A percentile compares a stretch with the other conserved stretches of the same genome.
Conservation (phyloP, 805 yeast species). For the Candida ficus region DNA sequence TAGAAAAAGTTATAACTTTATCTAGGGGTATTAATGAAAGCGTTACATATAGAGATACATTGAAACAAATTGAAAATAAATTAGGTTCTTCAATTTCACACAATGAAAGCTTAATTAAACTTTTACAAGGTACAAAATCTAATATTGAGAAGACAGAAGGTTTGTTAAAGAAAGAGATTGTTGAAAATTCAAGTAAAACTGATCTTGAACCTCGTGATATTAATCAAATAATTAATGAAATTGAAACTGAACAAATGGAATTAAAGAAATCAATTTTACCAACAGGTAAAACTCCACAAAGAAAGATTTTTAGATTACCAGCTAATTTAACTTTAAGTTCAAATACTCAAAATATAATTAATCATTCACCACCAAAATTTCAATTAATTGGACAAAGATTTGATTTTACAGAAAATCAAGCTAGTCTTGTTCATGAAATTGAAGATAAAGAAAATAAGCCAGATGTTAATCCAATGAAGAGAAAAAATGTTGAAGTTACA, state of each 20-base stretch:
- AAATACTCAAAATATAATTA: background rate
- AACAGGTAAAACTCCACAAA: constrained; percentile 28
- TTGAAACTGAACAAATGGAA: constrained; percentile 22
- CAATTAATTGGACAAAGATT: constrained; percentile 24
- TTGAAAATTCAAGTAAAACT: constrained; percentile 10
- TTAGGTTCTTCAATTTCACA: background rate
- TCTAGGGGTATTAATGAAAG: constrained; percentile 5
- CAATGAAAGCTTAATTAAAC: background rate
- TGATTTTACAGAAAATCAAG: constrained; percentile 1
- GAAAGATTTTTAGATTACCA: constrained; percentile 17
- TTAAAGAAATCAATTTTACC: constrained; percentile 22
- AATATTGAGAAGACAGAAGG: constrained; percentile 2
- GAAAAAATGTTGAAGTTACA: constrained; percentile 7
- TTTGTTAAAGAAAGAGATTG: constrained; percentile 6
- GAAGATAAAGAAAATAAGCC: constrained; percentile 11
- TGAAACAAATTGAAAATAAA: constrained; percentile 8
- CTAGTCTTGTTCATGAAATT: background rate
- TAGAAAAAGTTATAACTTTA: constrained; percentile 10
- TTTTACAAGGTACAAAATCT: constrained; percentile 1
- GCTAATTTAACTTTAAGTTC: background rate
- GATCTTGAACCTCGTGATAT: constrained; percentile 19
- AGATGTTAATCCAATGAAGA: background rate
- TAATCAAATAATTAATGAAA: constrained; percentile 18
- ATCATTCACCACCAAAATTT: constrained; percentile 25
- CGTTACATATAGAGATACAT: background rate